Conservation (phyloP, 176 grass and related monocot genomes). For the Carex kokanica region DNA sequence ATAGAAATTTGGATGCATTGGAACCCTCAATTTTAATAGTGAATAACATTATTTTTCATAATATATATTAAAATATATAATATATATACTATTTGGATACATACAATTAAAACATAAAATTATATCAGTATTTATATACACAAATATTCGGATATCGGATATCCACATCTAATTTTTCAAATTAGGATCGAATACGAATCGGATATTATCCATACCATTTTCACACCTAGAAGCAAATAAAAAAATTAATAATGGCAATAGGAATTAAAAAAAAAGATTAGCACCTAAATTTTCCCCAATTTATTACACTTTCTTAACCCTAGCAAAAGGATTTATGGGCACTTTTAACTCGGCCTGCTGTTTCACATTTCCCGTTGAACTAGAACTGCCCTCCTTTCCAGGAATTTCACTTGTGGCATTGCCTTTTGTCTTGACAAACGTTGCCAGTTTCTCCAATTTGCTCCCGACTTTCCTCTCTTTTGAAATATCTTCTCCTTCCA, state of each 20-base stretch:
- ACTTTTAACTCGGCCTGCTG: neutral
- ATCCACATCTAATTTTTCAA: too few species aligned
- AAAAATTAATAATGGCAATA: neutral
- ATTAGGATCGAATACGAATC: too few species aligned
- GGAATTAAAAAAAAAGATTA: neutral
- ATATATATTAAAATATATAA: too few species aligned
- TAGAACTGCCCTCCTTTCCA: neutral
- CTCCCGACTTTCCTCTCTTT: constrained; percentile 14
- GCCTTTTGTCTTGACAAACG: constrained; percentile 18
- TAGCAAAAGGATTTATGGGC: constrained; percentile 31
- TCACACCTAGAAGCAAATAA: neutral
- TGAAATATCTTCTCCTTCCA: constrained; percentile 8
- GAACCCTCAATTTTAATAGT: too few species aligned
- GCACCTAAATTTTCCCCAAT: neutral
- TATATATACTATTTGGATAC: too few species aligned
- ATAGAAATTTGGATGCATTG: too few species aligned
- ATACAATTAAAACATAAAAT: too few species aligned
- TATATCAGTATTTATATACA: too few species aligned
- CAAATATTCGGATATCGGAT: too few species aligned
- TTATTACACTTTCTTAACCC: constrained; percentile 10
- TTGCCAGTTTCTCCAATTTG: constrained; percentile 12
- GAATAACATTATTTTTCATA: too few species aligned
- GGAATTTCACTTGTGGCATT: neutral
- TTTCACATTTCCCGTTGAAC: constrained; percentile 18
- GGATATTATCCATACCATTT: too few species aligned